phyloP scores from a whole-genome alignment of 352 stramenopile genomes.

The Globisporangium paddicum region DNA sequence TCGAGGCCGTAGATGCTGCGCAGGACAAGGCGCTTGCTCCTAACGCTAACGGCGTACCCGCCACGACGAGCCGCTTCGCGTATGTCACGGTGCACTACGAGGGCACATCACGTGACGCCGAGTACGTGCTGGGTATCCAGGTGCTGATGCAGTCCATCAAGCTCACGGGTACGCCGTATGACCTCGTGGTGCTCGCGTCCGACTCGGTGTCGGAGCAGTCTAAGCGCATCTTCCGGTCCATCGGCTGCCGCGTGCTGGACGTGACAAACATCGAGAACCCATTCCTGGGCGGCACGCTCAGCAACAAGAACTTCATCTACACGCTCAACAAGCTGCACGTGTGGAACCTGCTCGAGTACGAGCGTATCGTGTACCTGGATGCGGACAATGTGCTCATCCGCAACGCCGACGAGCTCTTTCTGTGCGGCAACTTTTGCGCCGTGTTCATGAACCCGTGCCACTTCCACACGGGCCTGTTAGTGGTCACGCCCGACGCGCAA shows the following conservation, averaged over 20 bases:
- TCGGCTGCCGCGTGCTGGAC: slow-evolving; percentile 80
- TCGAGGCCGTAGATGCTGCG: slow-evolving; percentile 15
- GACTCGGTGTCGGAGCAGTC: slow-evolving; percentile 77
- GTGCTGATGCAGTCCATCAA: slow-evolving; percentile 87
- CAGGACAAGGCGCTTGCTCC: not conserved
- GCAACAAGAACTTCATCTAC: slow-evolving; percentile 89
- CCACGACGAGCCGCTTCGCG: slow-evolving; percentile 54
- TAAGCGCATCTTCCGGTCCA: slow-evolving; percentile 72
- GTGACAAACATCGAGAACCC: slow-evolving; percentile 88
- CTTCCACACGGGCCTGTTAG: slow-evolving; percentile 85
- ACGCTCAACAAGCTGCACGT: slow-evolving; percentile 90
- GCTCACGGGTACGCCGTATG: slow-evolving; percentile 72
- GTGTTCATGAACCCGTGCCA: slow-evolving; percentile 91
- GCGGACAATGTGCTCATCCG: slow-evolving; percentile 89
- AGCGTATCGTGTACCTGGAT: slow-evolving; percentile 89
- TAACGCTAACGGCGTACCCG: not conserved
- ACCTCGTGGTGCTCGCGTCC: slow-evolving; percentile 83
- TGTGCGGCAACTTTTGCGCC: slow-evolving; percentile 82
- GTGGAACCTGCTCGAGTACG: slow-evolving; percentile 89
- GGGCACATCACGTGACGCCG: slow-evolving; percentile 71
- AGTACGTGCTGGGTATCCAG: slow-evolving; percentile 83
- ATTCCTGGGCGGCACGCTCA: slow-evolving; percentile 65
- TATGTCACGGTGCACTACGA: slow-evolving; percentile 88
- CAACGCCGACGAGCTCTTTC: slow-evolving; percentile 87
- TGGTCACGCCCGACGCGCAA: slow-evolving; percentile 65